Conservation (phyloP, 1,139 yeast genomes). For the Geotrichum bryndzae region DNA sequence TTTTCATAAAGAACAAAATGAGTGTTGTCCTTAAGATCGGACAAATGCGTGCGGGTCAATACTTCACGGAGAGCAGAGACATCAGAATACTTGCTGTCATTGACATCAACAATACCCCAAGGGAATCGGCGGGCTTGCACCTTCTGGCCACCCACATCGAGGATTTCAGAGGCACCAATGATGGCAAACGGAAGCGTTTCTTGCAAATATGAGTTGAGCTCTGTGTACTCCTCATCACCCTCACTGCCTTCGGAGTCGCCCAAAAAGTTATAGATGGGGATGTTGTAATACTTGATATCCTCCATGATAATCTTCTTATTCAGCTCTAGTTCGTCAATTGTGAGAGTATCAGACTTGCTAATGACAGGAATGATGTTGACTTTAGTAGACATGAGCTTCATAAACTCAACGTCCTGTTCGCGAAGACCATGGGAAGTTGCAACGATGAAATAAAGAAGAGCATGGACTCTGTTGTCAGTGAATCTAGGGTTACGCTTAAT, state of each 20-base stretch:
- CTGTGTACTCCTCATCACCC: slow-evolving; percentile 36
- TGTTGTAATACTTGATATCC: slow-evolving; percentile 72
- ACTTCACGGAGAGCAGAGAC: slow-evolving; percentile 74
- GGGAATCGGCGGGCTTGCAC: slow-evolving; percentile 71
- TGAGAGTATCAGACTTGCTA: slow-evolving; percentile 81
- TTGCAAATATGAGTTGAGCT: slow-evolving; percentile 68
- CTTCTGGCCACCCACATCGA: slow-evolving; percentile 47
- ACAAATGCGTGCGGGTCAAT: slow-evolving; percentile 77
- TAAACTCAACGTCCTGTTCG: slow-evolving; percentile 70
- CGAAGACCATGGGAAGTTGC: slow-evolving; percentile 76
- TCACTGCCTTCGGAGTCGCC: slow-evolving; percentile 24
- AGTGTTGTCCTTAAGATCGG: slow-evolving; percentile 88
- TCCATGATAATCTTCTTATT: slow-evolving; percentile 63
- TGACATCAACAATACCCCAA: slow-evolving; percentile 88
- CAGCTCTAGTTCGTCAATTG: slow-evolving; percentile 63
- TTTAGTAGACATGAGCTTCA: slow-evolving; percentile 69
- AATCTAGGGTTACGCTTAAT: slow-evolving; percentile 83
- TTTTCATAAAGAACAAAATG: slow-evolving; percentile 90
- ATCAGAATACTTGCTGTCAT: slow-evolving; percentile 76
- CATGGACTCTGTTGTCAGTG: slow-evolving; percentile 71
- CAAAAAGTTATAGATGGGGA: slow-evolving; percentile 82
- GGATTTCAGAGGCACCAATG: slow-evolving; percentile 56
- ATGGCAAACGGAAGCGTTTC: slow-evolving; percentile 80
- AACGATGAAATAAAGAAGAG: slow-evolving; percentile 59
- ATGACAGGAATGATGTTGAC: slow-evolving; percentile 87